phyloP scores from a whole-genome alignment of 768 basidiomycete genomes.

The Boletus huronensis region DNA sequence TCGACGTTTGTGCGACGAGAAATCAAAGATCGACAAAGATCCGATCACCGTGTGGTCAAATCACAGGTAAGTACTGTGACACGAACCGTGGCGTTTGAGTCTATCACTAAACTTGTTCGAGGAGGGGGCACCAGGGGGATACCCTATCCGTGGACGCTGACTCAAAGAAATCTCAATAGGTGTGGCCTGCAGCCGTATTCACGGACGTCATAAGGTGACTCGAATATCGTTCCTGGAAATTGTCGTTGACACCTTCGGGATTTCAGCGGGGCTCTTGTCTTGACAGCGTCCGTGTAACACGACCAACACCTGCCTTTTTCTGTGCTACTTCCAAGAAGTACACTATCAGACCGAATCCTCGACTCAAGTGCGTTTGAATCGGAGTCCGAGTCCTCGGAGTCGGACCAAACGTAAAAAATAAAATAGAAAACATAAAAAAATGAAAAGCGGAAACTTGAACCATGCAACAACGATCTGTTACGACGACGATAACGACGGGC shows the following conservation, averaged over 20 bases:
- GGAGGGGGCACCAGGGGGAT: not conserved
- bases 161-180: not conserved
- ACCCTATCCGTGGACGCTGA: not conserved
- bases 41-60: not conserved
- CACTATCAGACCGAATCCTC: not conserved
- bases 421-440: too few relatives aligned
- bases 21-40: not conserved
- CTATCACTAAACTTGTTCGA: not conserved
- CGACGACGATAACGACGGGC: not conserved
- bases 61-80: not conserved
- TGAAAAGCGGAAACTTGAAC: too few relatives aligned
- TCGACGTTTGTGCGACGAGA: not conserved
- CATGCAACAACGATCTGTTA: not conserved
- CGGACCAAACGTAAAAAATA: not conserved
- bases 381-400: not conserved
- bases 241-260: not conserved
- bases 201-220: not conserved
- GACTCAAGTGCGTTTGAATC: constrained; percentile 11
- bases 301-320: not conserved
- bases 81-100: not conserved
- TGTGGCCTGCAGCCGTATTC: not conserved
- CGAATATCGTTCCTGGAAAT: not conserved
- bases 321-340: not conserved
- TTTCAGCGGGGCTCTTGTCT: not conserved
- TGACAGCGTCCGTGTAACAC: not conserved